A percentile compares a stretch with the other conserved stretches of the same genome.
These are phyloP conservation scores for Puccinia polysora DNA, from an alignment of 1,284 basidiomycete genomes.

Conservation along the genomic window DNA sequence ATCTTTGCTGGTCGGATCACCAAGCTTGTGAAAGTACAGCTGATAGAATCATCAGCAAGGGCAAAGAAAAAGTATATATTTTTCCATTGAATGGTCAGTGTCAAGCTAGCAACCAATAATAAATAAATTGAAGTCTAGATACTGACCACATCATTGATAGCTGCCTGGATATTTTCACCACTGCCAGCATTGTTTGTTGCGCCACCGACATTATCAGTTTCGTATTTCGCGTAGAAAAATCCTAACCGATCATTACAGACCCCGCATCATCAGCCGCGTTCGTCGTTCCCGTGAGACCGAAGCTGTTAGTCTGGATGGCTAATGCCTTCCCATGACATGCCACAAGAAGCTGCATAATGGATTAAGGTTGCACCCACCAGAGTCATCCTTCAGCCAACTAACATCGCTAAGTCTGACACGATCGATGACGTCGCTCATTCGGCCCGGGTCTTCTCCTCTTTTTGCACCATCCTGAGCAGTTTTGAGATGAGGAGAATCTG, in stretches of 20 bases:
- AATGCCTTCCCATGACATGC: too few species aligned
- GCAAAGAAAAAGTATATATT: too few species aligned
- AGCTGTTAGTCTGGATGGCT: not conserved
- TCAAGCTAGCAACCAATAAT: not conserved
- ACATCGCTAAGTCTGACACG: slow-evolving; percentile 71
- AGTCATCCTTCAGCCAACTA: slow-evolving; percentile 69
- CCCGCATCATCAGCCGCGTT: not conserved
- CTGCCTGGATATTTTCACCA: slow-evolving; percentile 17
- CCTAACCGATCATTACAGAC: slow-evolving; percentile 6
- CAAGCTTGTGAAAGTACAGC: slow-evolving; percentile 34
- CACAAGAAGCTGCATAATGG: too few species aligned
- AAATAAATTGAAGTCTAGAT: not conserved
- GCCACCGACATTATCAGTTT: slow-evolving; percentile 19
- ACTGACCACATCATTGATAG: slow-evolving; percentile 34
- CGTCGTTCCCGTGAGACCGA: not conserved
- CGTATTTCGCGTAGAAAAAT: slow-evolving; percentile 33
- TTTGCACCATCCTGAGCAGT: slow-evolving; percentile 54
- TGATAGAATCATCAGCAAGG: not conserved
- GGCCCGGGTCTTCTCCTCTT: slow-evolving; percentile 58
- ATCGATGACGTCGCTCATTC: slow-evolving; percentile 64
- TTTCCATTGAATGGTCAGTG: not conserved
- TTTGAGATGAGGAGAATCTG: slow-evolving; percentile 59
- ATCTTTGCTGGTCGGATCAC: slow-evolving; percentile 22
- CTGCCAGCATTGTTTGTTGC: not conserved
- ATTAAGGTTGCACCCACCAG: too few species aligned